Conservation (phyloP, 805 yeast species). For the Yueomyces sinensis region DNA sequence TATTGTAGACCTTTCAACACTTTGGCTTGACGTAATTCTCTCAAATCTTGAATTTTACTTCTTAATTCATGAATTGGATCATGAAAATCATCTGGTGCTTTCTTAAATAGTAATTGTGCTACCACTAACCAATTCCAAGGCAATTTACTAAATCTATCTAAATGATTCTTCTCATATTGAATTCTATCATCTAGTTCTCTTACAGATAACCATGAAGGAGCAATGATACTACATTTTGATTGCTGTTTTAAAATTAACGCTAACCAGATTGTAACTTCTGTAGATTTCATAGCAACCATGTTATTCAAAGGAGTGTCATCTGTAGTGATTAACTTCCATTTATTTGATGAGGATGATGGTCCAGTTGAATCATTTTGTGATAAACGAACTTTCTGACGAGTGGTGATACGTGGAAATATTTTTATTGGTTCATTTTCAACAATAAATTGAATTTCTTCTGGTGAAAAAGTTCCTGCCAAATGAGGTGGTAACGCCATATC, state of each 20-base stretch:
- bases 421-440: conserved; percentile 70
- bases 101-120: conserved; percentile 49
- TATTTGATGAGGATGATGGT: conserved; percentile 1
- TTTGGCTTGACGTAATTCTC: conserved; percentile 73
- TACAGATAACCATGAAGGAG: conserved; percentile 72
- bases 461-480: conserved; percentile 44
- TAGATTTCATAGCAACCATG: conserved; percentile 48
- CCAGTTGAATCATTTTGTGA: background rate
- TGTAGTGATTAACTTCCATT: conserved; percentile 26
- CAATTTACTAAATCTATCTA: conserved; percentile 48
- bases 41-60: conserved; percentile 62
- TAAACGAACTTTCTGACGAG: conserved; percentile 10
- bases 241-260: conserved; percentile 77
- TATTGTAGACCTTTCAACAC: conserved; percentile 67
- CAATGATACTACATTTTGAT: conserved; percentile 70
- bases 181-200: conserved; percentile 40
- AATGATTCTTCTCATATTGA: conserved; percentile 50
- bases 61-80: conserved; percentile 64
- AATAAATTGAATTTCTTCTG: conserved; percentile 68
- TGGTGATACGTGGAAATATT: conserved; percentile 57
- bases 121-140: conserved; percentile 89
- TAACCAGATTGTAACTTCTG: conserved; percentile 72
- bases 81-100: conserved; percentile 66
- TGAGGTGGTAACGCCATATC: conserved; percentile 51
- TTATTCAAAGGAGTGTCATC: conserved; percentile 20